Conservation (phyloP, 2,329 filamentous ascomycete genomes). For the Fusarium citri region DNA sequence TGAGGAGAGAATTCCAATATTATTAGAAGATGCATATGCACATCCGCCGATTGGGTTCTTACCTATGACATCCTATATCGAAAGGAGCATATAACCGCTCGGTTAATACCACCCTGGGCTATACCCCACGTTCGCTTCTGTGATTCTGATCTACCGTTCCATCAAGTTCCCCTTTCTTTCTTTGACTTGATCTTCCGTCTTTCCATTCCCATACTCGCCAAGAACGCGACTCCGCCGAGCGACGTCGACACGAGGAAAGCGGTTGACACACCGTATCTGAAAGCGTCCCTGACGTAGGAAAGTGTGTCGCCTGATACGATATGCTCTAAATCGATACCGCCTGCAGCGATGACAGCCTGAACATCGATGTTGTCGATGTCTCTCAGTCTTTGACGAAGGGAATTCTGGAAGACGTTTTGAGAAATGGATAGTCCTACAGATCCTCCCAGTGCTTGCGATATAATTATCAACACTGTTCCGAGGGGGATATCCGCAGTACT, state of each 20-base stretch:
- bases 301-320: conserved; percentile 20
- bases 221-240: conserved; percentile 30
- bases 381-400: conserved; percentile 5
- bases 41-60: not conserved
- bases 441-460: conserved; percentile 59
- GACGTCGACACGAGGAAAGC: conserved; percentile 38
- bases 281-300: conserved; percentile 25
- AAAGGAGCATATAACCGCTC: not conserved
- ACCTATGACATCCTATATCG: conserved; percentile 6
- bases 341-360: conserved; percentile 24
- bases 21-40: not conserved
- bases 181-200: conserved; percentile 27
- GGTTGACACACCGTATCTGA: conserved; percentile 29
- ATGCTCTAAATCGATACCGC: conserved; percentile 24
- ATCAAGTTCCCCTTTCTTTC: conserved; percentile 6
- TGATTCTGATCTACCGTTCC: not conserved
- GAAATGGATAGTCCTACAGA: conserved; percentile 36
- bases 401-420: conserved; percentile 39
- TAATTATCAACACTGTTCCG: conserved; percentile 57
- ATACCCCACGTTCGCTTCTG: not conserved
- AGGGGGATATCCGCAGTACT: conserved; percentile 55
- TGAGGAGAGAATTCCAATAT: not conserved
- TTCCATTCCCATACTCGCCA: conserved; percentile 38
- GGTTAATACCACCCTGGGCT: not conserved
- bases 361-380: conserved; percentile 21